Evolutionary conservation across 306 rosid genomes (phyloP).

Genomic region (Cajanus cajan): DNA sequence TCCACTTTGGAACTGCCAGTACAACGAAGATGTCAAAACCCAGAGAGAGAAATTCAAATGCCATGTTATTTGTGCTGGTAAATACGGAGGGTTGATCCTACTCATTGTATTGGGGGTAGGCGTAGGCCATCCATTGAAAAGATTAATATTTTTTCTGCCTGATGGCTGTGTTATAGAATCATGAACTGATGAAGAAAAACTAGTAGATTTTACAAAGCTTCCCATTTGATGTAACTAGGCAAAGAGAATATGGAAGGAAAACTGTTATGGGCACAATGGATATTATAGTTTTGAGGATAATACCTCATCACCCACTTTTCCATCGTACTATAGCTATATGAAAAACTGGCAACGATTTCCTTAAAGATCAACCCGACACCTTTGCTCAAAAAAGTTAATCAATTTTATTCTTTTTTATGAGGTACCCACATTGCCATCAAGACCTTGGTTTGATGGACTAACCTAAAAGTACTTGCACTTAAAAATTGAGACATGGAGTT

Average conservation of each 20-base stretch:
- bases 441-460: neutral
- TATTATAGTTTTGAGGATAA: neutral
- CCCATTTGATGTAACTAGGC: neutral
- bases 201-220: neutral
- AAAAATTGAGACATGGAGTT: neutral
- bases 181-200: neutral
- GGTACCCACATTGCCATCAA: neutral
- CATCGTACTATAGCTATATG: neutral
- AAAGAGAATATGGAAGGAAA: slow-evolving; percentile 22
- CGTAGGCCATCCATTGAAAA: neutral
- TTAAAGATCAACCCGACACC: neutral
- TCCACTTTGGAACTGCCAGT: slow-evolving; percentile 23
- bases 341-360: neutral
- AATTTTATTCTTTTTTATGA: neutral
- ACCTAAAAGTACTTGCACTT: neutral
- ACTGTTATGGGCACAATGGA: neutral
- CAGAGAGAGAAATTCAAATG: neutral
- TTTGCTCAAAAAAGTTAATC: neutral
- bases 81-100: slow-evolving; percentile 18
- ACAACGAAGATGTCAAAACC: neutral
- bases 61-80: neutral
- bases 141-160: slow-evolving; percentile 1
- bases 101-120: slow-evolving; percentile 14
- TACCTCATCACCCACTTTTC: neutral
- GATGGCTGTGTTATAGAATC: slow-evolving; percentile 13